Evolutionary conservation across 1,284 basidiomycete genomes (phyloP).

Genomic region (Cerrena zonata): DNA sequence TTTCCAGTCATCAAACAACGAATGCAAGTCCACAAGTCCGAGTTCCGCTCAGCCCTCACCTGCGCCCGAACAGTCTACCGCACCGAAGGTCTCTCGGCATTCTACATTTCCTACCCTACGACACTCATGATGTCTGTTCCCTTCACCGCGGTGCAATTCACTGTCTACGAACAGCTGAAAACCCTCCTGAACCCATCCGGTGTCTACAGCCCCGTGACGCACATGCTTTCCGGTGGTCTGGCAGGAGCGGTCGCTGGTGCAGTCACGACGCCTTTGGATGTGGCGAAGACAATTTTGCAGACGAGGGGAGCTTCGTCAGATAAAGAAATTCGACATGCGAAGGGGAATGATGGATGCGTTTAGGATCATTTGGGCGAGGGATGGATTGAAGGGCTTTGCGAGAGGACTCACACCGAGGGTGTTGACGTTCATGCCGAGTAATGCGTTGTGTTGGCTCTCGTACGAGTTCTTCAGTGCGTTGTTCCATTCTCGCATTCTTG

Average conservation of each 20-base stretch:
- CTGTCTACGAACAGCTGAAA: conserved; percentile 94
- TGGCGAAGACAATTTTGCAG: conserved; percentile 96
- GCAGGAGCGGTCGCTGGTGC: conserved; percentile 93
- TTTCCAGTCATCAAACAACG: conserved; percentile 92
- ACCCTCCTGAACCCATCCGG: conserved; percentile 79
- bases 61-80: conserved; percentile 83
- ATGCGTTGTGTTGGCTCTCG: conserved; percentile 94
- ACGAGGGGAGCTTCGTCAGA: conserved; percentile 85
- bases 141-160: conserved; percentile 97
- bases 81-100: conserved; percentile 83
- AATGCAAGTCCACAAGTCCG: conserved; percentile 94
- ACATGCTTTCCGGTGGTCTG: conserved; percentile 86
- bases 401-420: conserved; percentile 89
- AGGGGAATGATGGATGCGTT: conserved; percentile 85
- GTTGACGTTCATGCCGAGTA: conserved; percentile 94
- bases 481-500: conserved; percentile 6
- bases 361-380: conserved; percentile 79
- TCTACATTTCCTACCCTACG: conserved; percentile 98
- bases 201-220: conserved; percentile 85
- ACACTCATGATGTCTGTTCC: conserved; percentile 96
- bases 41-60: conserved; percentile 77
- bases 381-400: conserved; percentile 81
- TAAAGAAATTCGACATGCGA: conserved; percentile 75
- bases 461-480: conserved; percentile 96
- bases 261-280: conserved; percentile 94